Evolutionary conservation across 495 filamentous ascomycete species (phyloP), one percentile per base, ranked within the genome.

Genomic region (Talaromyces wortmannii): DNA sequence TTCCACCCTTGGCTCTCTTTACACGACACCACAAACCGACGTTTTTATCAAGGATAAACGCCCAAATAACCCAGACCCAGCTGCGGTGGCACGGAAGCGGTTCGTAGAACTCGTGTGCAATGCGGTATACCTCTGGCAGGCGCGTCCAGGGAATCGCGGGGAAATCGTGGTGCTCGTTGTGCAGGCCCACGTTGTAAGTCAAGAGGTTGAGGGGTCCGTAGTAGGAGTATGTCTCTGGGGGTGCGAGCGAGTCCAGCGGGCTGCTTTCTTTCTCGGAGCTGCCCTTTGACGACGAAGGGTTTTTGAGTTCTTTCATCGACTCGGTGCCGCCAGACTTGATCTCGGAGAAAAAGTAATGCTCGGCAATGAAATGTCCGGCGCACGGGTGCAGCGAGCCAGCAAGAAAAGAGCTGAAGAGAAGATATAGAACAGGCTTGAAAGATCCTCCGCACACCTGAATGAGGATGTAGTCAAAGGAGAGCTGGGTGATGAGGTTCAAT

Each of bases 81-180:
- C 91, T 96, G 54, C 79, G 78, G 67, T 97, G 92, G 52, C 79
- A 79, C 3, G 94, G 95, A 55, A 99, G 75, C 17, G 90, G 88
- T 56, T 83, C 83, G 69, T 99, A 99, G 67, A 97, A 99, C 68
- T 97, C 94, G 53, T 75, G 79, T 7, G 94, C 94, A n/a, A 95
- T 87, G 57, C 80, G 68, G 64, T 90, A 81, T 53, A 99, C 71
- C 59, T 68, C 71, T 4, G 86, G 85, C 23, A 99, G 76, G 6
- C 84, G 76, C 4, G 90, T 96, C 94, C 94, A 99, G 3, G 94
- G 92, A 50, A 98, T 81, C 18, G 95, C 94, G 18, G 94, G 94
- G 75, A 98, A 98, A 67, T 98, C 94, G 64, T 99, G 94, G 70
- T 98, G 94, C 74, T 99, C 94, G 63, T 99, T 99, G 68, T 99